Evolutionary conservation across 495 filamentous ascomycete species (phyloP).

Genomic region (Penicillium lagena): DNA sequence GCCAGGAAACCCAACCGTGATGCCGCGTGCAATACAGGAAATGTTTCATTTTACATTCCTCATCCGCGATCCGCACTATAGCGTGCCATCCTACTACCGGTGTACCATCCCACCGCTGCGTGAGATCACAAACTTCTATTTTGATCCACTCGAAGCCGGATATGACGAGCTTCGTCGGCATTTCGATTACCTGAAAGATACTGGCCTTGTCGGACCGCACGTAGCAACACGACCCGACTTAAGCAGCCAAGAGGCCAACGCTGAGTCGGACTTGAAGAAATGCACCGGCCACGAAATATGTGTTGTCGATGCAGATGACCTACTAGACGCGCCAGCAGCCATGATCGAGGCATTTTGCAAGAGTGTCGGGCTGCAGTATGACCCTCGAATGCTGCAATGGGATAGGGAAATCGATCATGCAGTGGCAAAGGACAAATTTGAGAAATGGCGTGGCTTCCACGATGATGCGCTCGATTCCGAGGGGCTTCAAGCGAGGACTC

Average conservation of each 20-base stretch:
- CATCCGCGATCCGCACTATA: conserved; percentile 83
- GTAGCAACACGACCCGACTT: conserved; percentile 41
- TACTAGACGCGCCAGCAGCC: conserved; percentile 72
- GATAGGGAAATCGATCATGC: conserved; percentile 61
- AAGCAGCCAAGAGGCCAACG: background rate
- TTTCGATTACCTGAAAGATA: conserved; percentile 70
- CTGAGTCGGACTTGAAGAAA: background rate
- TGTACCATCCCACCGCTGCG: conserved; percentile 87
- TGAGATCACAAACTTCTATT: conserved; percentile 77
- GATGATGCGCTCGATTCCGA: conserved; percentile 83
- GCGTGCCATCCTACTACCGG: conserved; percentile 88
- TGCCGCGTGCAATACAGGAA: conserved; percentile 63
- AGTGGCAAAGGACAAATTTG: conserved; percentile 63
- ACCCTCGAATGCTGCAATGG: conserved; percentile 74
- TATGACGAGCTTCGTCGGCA: conserved; percentile 78
- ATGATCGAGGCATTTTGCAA: conserved; percentile 73
- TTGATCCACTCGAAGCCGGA: conserved; percentile 80
- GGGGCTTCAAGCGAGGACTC: conserved; percentile 59
- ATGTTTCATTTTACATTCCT: conserved; percentile 91
- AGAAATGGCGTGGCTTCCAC: conserved; percentile 96
- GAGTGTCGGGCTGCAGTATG: conserved; percentile 67
- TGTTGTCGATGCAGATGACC: conserved; percentile 87
- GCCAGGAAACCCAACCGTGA: conserved; percentile 72
- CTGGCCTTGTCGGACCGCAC: conserved; percentile 57
- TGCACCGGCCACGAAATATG: conserved; percentile 55